A percentile compares a stretch with the other conserved stretches of the same genome.
Conservation (phyloP, 352 stramenopile species). For the Phytophthora niederhauseri region DNA sequence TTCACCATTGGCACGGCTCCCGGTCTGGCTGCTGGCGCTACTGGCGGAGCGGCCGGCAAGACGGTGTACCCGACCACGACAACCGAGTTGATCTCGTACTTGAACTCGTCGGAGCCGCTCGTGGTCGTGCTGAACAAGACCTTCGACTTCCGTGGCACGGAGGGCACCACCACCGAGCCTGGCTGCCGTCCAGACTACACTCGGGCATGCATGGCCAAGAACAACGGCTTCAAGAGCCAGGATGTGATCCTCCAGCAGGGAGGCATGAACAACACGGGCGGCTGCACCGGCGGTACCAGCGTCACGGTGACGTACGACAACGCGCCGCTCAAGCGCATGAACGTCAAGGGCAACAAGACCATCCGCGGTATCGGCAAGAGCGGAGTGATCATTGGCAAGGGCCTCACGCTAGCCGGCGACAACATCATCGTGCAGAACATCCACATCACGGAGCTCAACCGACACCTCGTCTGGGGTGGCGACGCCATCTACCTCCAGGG, state of each 20-base stretch:
- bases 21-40: conserved; percentile 37
- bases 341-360: conserved; percentile 46
- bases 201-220: conserved; percentile 44
- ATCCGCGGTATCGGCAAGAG: conserved; percentile 44
- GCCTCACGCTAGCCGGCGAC: conserved; percentile 36
- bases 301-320: conserved; percentile 26
- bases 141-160: conserved; percentile 46
- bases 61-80: conserved; percentile 39
- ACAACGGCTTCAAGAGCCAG: conserved; percentile 50
- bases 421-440: conserved; percentile 63
- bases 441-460: conserved; percentile 60
- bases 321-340: conserved; percentile 33
- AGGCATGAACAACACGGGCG: conserved; percentile 50
- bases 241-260: conserved; percentile 49
- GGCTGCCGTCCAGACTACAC: conserved; percentile 40
- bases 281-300: conserved; percentile 34
- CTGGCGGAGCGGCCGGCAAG: conserved; percentile 32
- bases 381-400: conserved; percentile 49
- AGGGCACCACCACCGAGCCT: conserved; percentile 40
- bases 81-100: conserved; percentile 37
- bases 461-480: conserved; percentile 44
- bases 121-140: conserved; percentile 48
- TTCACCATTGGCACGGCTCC: conserved; percentile 26
- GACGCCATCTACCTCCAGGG: conserved; percentile 40
- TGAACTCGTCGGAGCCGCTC: conserved; percentile 26